Evolutionary conservation across 2,329 filamentous ascomycete species (phyloP), one percentile per base, ranked within the genome.

Genomic region (Trichoderma asperellum): DNA sequence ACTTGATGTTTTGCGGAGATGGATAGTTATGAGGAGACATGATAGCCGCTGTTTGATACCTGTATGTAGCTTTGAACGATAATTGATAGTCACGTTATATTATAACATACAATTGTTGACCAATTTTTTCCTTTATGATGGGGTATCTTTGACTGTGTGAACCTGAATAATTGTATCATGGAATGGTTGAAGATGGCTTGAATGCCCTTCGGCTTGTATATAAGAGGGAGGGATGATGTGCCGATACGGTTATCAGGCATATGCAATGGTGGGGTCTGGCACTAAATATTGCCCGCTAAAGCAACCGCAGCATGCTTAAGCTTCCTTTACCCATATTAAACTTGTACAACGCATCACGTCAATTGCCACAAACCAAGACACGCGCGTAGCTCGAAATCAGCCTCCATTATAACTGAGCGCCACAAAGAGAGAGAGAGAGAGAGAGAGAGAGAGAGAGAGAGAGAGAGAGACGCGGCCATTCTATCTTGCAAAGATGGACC

Each of bases 1-100:
- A 52, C 47, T 37, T 47, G 12, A 63, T 69, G 60, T 61, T 55
- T 64, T 58, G 40, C 49, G 27, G 14, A 27, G 40, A 49, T 57
- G 70, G 64, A 68, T 59, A 68, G 63, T 65, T 62, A 71, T 59
- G 68, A 71, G 59, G 63, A 60, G 70, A 70, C 60, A 68, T 70
- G 62, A 67, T 40, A 63, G 61, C 62, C 68, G 40, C 43, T 68
- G 65, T 53, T 69, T 65, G 60, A 69, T 69, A 69, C 56, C 60
- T 63, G 61, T 65, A 59, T 65, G 61, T 69, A 58, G 43, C 29
- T 52, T 67, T 67, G 55, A 67, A 67, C 27, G 55, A 67, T 67
- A 40, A 67, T 67, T 67, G 55, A 67, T 34, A 43, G 64, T 52
- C 55, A 59, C 40, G 21, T 59, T 67, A 52, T 67, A 47, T 58